Base-by-base conservation (phyloP, 2,329 filamentous ascomycete genomes). In the Botrytis fabae region DNA sequence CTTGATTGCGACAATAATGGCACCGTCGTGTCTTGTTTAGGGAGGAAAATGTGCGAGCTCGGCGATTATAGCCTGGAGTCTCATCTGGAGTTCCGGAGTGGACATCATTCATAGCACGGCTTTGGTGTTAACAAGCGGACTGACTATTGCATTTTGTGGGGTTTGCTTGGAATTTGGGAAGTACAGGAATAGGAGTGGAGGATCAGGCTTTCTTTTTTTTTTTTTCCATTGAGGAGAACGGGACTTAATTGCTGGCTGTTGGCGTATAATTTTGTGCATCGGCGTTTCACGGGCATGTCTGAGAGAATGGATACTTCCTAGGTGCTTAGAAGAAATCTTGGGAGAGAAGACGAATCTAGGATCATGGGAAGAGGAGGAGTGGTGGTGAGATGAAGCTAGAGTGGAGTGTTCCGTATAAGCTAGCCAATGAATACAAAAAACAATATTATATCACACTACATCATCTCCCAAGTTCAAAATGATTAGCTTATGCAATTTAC, bases 211-310 rank as follows among this genome's bases (percentile, higher is more conserved):
- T 54, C 18, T 44, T 46, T 57, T 54, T 68, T 74, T 44, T 46
- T 57, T 54, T 68, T 74, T 75, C 66, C 66, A 72, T 69, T 20
- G 48, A 54, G 35, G 71, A 38, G 38, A 40, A 46, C 35, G 40
- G 57, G 44, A 62, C 60, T 69, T 74, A 70, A 57, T 73, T 61
- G 75, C 73, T 79, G 75, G 76, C 75, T 76, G 76, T 77, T 76
- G 77, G 78, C 75, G 77, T 75, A 78, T 70, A 73, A 78, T 77
- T 69, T 54, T 32, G 48, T 32, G 44, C 74, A 57, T 74, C 76
- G 77, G 78, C 78, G 78, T 78, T 78, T 78, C 48, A 72, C 22
- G 38, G 70, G 62, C 48, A 63, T 73, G 75, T 78, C 76, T 74
- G 72, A 75, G 77, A 74, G 61, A 20, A 64, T 63, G 63, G 59